A percentile compares a stretch with the other conserved stretches of the same genome.
phyloP scores from a whole-genome alignment of 2,329 filamentous ascomycete genomes.

The Teratosphaeria epicoccoides region DNA sequence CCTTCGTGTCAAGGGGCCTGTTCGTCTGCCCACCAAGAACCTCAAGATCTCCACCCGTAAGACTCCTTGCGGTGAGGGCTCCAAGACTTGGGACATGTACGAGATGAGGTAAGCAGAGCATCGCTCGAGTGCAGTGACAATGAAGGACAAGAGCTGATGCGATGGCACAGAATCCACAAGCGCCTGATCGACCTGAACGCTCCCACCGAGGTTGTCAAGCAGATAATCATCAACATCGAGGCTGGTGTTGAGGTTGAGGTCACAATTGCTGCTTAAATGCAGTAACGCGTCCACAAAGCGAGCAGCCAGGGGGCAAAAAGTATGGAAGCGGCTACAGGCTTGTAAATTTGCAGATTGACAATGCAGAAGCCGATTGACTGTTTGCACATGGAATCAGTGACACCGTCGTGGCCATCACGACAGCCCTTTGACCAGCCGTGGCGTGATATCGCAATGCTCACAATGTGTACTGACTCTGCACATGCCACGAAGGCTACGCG shows the following conservation, averaged over 20 bases:
- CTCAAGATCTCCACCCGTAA: constrained; percentile 96
- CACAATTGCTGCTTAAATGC: constrained; percentile 67
- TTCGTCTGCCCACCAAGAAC: constrained; percentile 94
- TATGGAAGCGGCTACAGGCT: not conserved
- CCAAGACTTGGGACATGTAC: constrained; percentile 98
- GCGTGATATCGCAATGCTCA: too few relatives aligned
- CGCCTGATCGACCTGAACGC: constrained; percentile 58
- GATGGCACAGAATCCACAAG: constrained; percentile 24
- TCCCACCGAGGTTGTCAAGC: constrained; percentile 94
- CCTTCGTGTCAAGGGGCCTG: constrained; percentile 94
- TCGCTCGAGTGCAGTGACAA: not conserved
- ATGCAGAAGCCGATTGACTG: not conserved
- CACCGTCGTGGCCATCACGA: too few relatives aligned
- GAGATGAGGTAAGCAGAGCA: constrained; percentile 65
- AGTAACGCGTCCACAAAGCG: not conserved
- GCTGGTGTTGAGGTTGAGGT: constrained; percentile 89
- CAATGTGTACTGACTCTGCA: too few relatives aligned
- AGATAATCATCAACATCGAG: constrained; percentile 94
- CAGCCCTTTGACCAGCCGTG: too few relatives aligned
- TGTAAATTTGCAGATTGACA: not conserved
- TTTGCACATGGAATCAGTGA: too few relatives aligned
- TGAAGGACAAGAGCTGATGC: not conserved
- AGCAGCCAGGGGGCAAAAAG: not conserved
- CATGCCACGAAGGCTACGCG: too few relatives aligned
- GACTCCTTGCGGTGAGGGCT: constrained; percentile 98